These are phyloP conservation scores for Galerina sulciceps DNA, from an alignment of 768 basidiomycete species.

Conservation along the genomic window DNA sequence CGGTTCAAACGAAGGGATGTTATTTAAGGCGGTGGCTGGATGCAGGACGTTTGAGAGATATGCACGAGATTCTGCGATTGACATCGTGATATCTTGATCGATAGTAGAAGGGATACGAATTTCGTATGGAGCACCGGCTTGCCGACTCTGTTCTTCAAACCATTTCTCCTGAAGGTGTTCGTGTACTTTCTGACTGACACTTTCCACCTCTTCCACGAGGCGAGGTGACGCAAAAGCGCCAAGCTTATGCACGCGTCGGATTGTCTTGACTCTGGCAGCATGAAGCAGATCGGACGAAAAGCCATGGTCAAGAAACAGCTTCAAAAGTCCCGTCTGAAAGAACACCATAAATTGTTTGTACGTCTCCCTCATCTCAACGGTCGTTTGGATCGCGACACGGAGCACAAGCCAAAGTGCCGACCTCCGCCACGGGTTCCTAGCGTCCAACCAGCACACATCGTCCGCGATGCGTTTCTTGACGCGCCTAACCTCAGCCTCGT, in stretches of 20 bases:
- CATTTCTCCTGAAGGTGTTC: constrained; percentile 36
- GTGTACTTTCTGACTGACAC: constrained; percentile 20
- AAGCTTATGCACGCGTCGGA: constrained; percentile 42
- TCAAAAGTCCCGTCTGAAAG: constrained; percentile 35
- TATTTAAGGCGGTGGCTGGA: not conserved
- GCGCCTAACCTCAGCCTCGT: constrained; percentile 26
- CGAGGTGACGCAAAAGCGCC: constrained; percentile 21
- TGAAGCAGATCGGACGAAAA: constrained; percentile 37
- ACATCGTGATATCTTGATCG: constrained; percentile 32
- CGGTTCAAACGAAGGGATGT: constrained; percentile 19
- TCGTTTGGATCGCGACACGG: constrained; percentile 48
- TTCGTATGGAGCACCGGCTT: constrained; percentile 28
- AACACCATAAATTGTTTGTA: constrained; percentile 57
- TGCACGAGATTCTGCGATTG: constrained; percentile 29
- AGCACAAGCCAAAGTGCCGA: constrained; percentile 54
- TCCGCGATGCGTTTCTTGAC: constrained; percentile 50
- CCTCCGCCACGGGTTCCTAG: constrained; percentile 50
- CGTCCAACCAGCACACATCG: constrained; percentile 46
- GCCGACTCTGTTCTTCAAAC: constrained; percentile 28
- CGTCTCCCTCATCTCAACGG: constrained; percentile 23
- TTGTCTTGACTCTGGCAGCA: constrained; percentile 38
- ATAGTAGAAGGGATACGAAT: constrained; percentile 27
- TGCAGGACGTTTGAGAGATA: constrained; percentile 29
- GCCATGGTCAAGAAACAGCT: constrained; percentile 18
- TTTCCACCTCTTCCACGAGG: constrained; percentile 21